Evolutionary conservation across 768 basidiomycete species (phyloP).

Genomic region (Rhizopogon vesiculosus): DNA sequence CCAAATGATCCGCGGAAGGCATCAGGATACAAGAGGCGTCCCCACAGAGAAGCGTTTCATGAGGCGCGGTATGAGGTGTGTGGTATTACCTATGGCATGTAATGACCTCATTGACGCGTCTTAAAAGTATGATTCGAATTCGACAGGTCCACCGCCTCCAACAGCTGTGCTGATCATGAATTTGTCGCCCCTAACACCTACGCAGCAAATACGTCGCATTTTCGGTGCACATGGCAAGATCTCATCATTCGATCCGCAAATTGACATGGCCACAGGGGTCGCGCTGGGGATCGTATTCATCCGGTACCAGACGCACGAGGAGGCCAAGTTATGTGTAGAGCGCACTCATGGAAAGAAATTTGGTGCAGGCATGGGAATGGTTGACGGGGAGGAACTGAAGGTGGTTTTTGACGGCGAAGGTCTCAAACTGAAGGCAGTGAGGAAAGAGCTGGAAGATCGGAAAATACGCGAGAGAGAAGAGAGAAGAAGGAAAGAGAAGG

Average conservation of each 20-base stretch:
- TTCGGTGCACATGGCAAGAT: slow-evolving; percentile 62
- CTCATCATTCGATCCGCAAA: slow-evolving; percentile 66
- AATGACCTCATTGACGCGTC: background rate
- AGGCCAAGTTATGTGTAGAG: slow-evolving; percentile 63
- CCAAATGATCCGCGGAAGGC: slow-evolving; percentile 54
- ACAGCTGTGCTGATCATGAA: slow-evolving; percentile 67
- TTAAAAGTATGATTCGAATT: slow-evolving; percentile 68
- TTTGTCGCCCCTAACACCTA: slow-evolving; percentile 68
- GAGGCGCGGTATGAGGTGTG: slow-evolving; percentile 55
- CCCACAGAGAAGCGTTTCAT: slow-evolving; percentile 35
- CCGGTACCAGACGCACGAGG: slow-evolving; percentile 57
- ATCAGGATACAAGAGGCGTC: slow-evolving; percentile 28
- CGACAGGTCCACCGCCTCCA: slow-evolving; percentile 69
- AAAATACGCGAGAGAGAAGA: slow-evolving; percentile 43
- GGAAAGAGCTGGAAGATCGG: slow-evolving; percentile 56
- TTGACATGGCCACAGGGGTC: slow-evolving; percentile 75
- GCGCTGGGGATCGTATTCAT: slow-evolving; percentile 80
- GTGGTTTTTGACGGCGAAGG: slow-evolving; percentile 83
- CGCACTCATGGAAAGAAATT: slow-evolving; percentile 63
- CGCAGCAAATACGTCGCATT: slow-evolving; percentile 57
- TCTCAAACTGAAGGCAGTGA: slow-evolving; percentile 52
- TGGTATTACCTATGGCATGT: slow-evolving; percentile 8
- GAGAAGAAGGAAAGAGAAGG: slow-evolving; percentile 40
- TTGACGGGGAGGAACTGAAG: slow-evolving; percentile 56
- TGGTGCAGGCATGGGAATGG: slow-evolving; percentile 37